phyloP scores from a whole-genome alignment of 139 green algal species.

The Coccomyxa sp. region DNA sequence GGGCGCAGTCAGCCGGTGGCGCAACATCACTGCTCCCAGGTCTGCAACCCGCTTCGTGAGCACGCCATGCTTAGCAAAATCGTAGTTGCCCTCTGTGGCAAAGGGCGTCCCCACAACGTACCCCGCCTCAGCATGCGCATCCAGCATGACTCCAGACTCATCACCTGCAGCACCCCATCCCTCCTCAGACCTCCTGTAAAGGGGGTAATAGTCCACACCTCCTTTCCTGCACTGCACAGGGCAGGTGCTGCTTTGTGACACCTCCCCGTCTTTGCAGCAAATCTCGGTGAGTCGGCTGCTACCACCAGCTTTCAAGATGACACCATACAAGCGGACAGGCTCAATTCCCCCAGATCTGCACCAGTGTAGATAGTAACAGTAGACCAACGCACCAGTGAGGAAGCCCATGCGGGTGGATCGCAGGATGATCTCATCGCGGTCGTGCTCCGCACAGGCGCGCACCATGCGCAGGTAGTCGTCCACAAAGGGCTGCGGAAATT shows the following conservation, averaged over 20 bases:
- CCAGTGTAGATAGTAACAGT: no score
- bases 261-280: no score
- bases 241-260: no score
- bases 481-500: conserved; percentile 66
- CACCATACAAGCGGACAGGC: no score
- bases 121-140: conserved; percentile 87
- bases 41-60: conserved; percentile 53
- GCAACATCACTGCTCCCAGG: conserved; percentile 79
- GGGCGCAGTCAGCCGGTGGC: conserved; percentile 86
- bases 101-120: conserved; percentile 92
- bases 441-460: conserved; percentile 70
- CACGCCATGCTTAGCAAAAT: conserved; percentile 65
- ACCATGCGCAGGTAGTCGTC: conserved; percentile 94
- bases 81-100: conserved; percentile 55
- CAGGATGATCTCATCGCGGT: conserved; percentile 65
- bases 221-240: no score
- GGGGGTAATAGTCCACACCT: no score
- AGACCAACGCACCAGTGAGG: conserved; percentile 78
- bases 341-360: no score
- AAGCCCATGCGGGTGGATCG: conserved; percentile 81
- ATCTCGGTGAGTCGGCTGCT: no score
- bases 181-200: no score
- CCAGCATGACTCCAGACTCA: conserved; percentile 79
- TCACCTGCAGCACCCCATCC: conserved; percentile 52
- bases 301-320: no score